Conservation (phyloP, 2,329 filamentous ascomycete genomes). For the Myriosclerotinia duriaeana region DNA sequence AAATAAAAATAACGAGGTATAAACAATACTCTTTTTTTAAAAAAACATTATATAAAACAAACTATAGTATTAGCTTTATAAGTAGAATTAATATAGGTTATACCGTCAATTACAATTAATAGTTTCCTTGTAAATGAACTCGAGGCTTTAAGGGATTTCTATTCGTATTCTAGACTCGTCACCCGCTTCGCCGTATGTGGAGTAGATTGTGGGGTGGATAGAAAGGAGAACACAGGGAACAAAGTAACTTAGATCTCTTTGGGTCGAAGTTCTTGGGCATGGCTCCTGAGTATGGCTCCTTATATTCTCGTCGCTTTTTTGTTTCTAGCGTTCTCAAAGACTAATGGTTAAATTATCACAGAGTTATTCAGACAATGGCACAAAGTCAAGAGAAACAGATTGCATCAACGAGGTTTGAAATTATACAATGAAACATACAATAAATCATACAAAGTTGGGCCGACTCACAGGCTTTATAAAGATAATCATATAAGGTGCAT, state of each 20-base stretch:
- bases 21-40: too few species aligned
- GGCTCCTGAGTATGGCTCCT: too few species aligned
- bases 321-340: not conserved
- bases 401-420: not conserved
- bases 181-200: constrained; percentile 8
- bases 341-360: not conserved
- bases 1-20: too few species aligned
- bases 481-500: not conserved
- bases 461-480: constrained; percentile 10
- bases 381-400: not conserved
- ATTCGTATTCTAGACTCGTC: constrained; percentile 17
- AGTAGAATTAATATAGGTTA: too few species aligned
- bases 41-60: too few species aligned
- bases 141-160: not conserved
- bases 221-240: not conserved
- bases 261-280: not conserved
- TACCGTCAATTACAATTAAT: not conserved
- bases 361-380: not conserved
- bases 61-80: too few species aligned
- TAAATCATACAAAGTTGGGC: not conserved
- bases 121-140: not conserved
- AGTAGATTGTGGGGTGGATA: constrained; percentile 1
- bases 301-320: not conserved
- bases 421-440: not conserved
- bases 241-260: not conserved